A percentile compares a stretch with the other conserved stretches of the same genome.
These are phyloP conservation scores for Acanthamoeba lenticulata DNA, from an alignment of 208 protist genomes.

Conservation along the genomic window DNA sequence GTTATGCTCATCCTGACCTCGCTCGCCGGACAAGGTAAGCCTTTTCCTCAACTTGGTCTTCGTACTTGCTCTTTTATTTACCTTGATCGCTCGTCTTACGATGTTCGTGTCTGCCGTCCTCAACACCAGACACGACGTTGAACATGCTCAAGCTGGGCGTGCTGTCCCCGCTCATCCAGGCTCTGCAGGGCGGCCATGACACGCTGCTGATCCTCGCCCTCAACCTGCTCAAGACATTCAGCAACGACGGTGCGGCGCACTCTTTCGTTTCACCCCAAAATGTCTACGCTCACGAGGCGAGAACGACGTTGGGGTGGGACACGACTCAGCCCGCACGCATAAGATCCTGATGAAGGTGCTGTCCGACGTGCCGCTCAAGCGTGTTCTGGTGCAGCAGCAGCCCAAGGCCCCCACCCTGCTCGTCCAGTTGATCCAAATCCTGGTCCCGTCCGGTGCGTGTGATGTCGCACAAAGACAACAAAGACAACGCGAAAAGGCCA, in stretches of 20 bases:
- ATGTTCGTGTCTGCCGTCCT: too few relatives aligned
- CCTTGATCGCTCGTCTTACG: too few relatives aligned
- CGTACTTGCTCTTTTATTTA: neutral
- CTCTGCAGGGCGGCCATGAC: neutral
- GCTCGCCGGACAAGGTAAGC: neutral
- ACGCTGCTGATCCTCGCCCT: neutral
- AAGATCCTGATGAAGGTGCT: neutral
- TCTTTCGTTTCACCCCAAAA: neutral
- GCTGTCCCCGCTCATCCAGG: neutral
- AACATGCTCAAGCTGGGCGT: conserved; percentile 21
- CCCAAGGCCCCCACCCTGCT: neutral
- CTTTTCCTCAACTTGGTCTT: neutral
- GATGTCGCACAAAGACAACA: neutral
- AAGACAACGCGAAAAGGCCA: neutral
- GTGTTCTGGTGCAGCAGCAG: neutral
- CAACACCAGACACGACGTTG: neutral
- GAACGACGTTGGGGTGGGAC: too few relatives aligned
- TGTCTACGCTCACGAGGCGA: neutral
- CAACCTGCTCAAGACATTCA: neutral
- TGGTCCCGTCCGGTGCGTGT: neutral
- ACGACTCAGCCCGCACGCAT: neutral
- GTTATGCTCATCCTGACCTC: neutral
- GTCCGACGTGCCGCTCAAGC: neutral
- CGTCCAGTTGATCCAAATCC: neutral
- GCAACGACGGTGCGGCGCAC: neutral